Base-by-base conservation (phyloP, 331 rosid species). In the Saraca asoca region DNA sequence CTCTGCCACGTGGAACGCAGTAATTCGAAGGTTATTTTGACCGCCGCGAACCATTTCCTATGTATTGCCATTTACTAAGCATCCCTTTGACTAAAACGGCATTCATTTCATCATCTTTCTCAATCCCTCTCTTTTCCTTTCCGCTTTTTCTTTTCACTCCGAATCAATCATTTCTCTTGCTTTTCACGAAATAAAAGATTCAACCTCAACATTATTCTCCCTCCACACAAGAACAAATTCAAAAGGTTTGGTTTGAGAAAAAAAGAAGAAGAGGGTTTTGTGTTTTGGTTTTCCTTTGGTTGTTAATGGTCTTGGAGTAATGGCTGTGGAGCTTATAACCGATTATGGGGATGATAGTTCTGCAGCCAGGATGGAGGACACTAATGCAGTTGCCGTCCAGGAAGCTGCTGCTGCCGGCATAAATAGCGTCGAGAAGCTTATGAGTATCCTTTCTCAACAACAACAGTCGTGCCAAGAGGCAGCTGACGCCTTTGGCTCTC, bases 391-490 rank as follows among this genome's bases (percentile, higher is more conserved):
- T 9, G 81, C 73, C 1, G 77, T 86, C 5, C 70, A 81, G 63
- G 89, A 91, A 79, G 97, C 95, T 3, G 83, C 97, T 3, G 82
- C 86, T 0, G 93, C 85, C 0, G 94, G 93, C n/a, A 82, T 91
- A 43, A 83, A 88, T 37, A 88, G 83, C 78, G 89, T 82, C 2
- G 83, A 91, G 82, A 83, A 82, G 63, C 81, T 88, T 70, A 74
- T 88, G 43, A 66, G 71, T 15, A 83, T 88, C 66, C 75, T 88
- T 33, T 81, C 91, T 20, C 63, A 80, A 8, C 73, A 66, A 8
- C 70, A 41, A 0, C 71, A 59, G 2, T 55, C 33, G 9, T 24
- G 33, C n/a, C 62, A 71, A 6, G 42, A 53, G 31, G 3, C 31
- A 14, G 55, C 71, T 2, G 71, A 68, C 7, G 48, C 54, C 31